Evolutionary conservation across 2,329 filamentous ascomycete genomes (phyloP), one percentile per base, ranked within the genome.

Genomic region (Fusarium sp.): DNA sequence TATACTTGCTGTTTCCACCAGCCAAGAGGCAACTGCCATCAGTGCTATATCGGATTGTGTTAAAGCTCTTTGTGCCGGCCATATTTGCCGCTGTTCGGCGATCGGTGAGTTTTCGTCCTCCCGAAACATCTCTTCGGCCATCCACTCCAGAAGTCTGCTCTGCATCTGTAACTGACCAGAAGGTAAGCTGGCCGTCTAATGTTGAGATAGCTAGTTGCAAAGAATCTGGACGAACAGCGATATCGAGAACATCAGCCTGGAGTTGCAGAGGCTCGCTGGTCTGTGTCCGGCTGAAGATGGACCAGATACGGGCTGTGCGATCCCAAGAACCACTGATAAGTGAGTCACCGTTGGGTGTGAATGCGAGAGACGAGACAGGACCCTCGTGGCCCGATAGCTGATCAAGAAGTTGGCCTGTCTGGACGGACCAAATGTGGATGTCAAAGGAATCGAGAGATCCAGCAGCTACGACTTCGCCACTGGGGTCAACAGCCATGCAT

Each of bases 341-440:
- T 36, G 92, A 89, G 65, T 91, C 89, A 36, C 95, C 95, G 77
- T 97, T 94, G 2, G 95, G 93, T 3, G 95, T 91, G 79, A 99
- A 99, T 5, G 94, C 90, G 31, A 99, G 84, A 4, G 93, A 91
- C 9, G 94, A 96, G 3, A 99, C 92, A 1, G 96, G 96, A 0
- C 95, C 96, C 83, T 99, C 95, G 75, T 99, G 96, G 2, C 96
- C 97, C 11, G 95, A 89, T 29, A 99, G 86, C 73, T 92, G 92
- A 80, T 99, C 96, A 10, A 99, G 89, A 22, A 99, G 86, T 81
- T 99, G 96, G 5, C 96, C 96, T 1, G 95, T 99, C 80, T 99
- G 96, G 7, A 99, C 97, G 9, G 94, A 98, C 96, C 96, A 99
- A 70, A 99, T 93, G 82, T 99, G 95, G 56, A 99, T 94, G 78